Percentiles rank a stretch among this genome's conserved stretches.
Conservation (phyloP, 2,329 filamentous ascomycete genomes). For the Aspergillus fijiensis region DNA sequence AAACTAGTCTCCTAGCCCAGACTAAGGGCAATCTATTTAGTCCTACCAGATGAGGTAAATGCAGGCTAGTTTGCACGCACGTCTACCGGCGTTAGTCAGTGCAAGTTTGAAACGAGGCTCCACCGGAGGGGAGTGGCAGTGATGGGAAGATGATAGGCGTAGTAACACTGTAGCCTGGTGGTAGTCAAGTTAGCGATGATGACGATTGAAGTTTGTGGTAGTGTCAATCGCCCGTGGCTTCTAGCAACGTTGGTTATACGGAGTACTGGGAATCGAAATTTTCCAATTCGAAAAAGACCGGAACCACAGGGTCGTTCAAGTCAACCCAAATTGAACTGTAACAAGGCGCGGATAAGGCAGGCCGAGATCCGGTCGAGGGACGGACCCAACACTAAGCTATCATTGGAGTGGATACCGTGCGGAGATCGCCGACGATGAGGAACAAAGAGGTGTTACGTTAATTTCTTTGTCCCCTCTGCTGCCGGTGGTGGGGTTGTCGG, state of each 20-base stretch:
- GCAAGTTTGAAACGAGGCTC: background rate
- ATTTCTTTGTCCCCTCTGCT: background rate
- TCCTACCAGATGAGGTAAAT: background rate
- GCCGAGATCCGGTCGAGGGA: conserved; percentile 5
- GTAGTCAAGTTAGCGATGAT: background rate
- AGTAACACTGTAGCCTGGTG: background rate
- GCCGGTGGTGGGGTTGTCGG: background rate
- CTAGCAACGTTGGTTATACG: background rate
- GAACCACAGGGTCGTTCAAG: background rate
- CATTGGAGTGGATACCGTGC: conserved; percentile 13
- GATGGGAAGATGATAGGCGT: background rate
- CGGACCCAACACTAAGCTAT: background rate
- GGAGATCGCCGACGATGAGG: conserved; percentile 22
- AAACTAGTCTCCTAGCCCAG: background rate
- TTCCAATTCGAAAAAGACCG: background rate
- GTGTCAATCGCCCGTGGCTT: background rate
- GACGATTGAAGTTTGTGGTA: background rate
- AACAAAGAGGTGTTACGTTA: conserved; percentile 8
- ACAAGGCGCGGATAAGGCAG: background rate
- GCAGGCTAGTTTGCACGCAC: background rate
- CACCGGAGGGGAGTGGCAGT: background rate
- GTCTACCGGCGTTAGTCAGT: background rate
- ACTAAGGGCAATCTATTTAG: background rate
- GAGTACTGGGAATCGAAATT: background rate
- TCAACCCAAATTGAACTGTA: background rate